Conservation (phyloP, 768 basidiomycete genomes). For the Phanerochaete sordida region DNA sequence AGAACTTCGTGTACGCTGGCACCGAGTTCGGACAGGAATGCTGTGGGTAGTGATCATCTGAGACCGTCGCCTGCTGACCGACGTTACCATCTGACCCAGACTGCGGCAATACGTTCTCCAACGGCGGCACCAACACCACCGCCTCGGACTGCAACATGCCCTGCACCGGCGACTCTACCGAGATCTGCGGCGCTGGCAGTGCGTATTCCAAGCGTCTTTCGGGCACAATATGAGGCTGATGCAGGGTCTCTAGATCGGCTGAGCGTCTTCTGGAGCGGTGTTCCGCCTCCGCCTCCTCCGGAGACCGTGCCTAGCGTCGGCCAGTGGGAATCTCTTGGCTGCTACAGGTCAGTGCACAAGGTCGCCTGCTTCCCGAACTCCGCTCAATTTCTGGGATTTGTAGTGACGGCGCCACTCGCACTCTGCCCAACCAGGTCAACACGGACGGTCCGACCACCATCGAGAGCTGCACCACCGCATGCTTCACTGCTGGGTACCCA, state of each 20-base stretch:
- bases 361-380: background rate
- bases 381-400: constrained; percentile 1
- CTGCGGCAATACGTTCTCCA: constrained; percentile 53
- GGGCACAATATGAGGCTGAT: background rate
- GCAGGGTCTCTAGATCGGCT: constrained; percentile 45
- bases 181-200: constrained; percentile 75
- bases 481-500: constrained; percentile 49
- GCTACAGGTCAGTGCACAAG: constrained; percentile 52
- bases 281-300: constrained; percentile 52
- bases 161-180: constrained; percentile 53
- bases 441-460: constrained; percentile 46
- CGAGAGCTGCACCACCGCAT: constrained; percentile 57
- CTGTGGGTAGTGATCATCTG: constrained; percentile 38
- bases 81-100: constrained; percentile 24
- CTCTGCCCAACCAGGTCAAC: constrained; percentile 28
- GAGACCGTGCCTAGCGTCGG: constrained; percentile 51
- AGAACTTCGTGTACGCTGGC: constrained; percentile 60
- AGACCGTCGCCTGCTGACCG: background rate
- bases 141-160: constrained; percentile 57
- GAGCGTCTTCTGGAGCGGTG: constrained; percentile 62
- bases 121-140: constrained; percentile 39
- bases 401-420: constrained; percentile 34
- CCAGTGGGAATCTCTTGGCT: constrained; percentile 69
- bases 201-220: constrained; percentile 14
- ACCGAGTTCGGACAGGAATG: constrained; percentile 65